phyloP scores from a whole-genome alignment of 2,329 filamentous ascomycete species.

The Zasmidium angulare region DNA sequence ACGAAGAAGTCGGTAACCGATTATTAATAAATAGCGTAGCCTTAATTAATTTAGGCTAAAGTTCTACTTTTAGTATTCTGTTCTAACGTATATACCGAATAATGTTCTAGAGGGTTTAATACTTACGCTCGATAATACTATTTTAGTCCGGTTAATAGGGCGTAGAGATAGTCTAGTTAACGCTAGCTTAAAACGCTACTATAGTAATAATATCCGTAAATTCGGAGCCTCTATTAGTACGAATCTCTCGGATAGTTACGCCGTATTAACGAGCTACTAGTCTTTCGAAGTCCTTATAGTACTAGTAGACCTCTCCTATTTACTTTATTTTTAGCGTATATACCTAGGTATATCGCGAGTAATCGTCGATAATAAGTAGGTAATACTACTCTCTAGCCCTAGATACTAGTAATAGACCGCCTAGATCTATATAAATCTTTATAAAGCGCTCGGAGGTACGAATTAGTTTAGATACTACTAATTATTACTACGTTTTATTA shows the following conservation, averaged over 20 bases:
- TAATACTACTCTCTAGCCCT: neutral
- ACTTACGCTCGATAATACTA: too few species aligned
- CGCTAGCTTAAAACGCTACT: neutral
- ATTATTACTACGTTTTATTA: neutral
- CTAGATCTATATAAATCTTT: conserved; percentile 3
- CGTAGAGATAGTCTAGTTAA: neutral
- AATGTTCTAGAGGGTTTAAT: too few species aligned
- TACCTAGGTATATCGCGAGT: too few species aligned
- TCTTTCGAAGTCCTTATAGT: neutral
- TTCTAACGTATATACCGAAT: conserved; percentile 3
- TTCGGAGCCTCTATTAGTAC: neutral
- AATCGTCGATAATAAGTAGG: too few species aligned
- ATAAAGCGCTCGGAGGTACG: neutral
- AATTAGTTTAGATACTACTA: neutral
- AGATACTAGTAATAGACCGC: neutral
- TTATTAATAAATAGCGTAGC: neutral
- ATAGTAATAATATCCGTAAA: neutral
- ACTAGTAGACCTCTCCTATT: neutral
- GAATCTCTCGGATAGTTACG: neutral
- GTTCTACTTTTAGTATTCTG: neutral
- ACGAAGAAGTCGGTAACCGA: neutral
- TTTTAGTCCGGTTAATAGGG: neutral
- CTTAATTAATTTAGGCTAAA: conserved; percentile 1
- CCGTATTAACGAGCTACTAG: neutral
- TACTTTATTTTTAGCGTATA: neutral